Evolutionary conservation across 148 eudicot genomes (phyloP), one percentile per base, ranked within the genome.

Genomic region (Arctostaphylos glauca): DNA sequence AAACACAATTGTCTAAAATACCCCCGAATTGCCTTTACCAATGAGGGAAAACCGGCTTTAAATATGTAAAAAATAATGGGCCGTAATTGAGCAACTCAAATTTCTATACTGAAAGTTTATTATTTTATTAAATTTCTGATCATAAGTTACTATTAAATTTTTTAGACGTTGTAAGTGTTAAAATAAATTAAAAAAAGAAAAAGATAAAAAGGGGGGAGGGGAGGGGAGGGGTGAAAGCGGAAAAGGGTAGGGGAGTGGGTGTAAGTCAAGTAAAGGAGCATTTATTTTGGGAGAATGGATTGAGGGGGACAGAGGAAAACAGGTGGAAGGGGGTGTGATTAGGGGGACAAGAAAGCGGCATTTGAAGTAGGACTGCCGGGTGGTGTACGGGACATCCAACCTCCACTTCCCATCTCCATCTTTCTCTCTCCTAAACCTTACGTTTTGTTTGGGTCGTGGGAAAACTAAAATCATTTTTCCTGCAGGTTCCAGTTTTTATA

Each of bases 331-430:
- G 56, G 31, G 72, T 12, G 78, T 66, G 43, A 66, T 43, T 21
- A 15, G 83, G 91, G 90, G 82, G 94, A 91, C 94, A 91, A 84
- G 85, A 87, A 84, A 88, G 89, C 89, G 87, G 80, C 89, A 85
- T 83, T 72, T 85, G 77, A 64, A 83, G 53, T 86, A 78, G 82
- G 74, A 64, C 86, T 91, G 92, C 89, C 94, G 91, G 92, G 62
- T 87, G 81, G 73, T 86, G 84, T 70, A 81, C 80, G 54, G 25
- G 82, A 89, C 91, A 77, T 77, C 82, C 81, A 83, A 80, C 83
- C 64, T 79, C 80, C 58, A 44, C 54, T 46, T 46, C 72, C 73
- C 46, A 43, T 43, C 54, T 16, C 73, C 9, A 13, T 68, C 73
- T 68, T 44, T 38, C 75, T 18, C 49, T 2, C 21, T 15, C n/a